phyloP scores from a whole-genome alignment of 495 filamentous ascomycete species.

The Bacidia gigantensis region DNA sequence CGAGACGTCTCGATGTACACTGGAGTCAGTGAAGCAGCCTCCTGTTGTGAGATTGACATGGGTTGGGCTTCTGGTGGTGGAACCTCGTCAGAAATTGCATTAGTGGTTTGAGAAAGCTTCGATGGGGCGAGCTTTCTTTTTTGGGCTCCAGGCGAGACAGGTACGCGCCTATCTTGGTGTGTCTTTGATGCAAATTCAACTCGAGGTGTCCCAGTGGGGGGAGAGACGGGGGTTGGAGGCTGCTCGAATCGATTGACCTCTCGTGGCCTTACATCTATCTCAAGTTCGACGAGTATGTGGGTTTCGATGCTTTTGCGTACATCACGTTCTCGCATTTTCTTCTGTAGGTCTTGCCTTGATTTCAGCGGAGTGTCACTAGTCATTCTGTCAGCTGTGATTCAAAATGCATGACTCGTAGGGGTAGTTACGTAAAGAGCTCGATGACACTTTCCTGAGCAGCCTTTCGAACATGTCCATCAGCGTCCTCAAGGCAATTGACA shows the following conservation, averaged over 20 bases:
- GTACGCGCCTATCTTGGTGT: background rate
- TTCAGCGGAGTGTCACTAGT: slow-evolving; percentile 50
- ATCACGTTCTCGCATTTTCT: slow-evolving; percentile 59
- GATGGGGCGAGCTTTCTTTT: background rate
- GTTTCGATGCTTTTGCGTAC: slow-evolving; percentile 74
- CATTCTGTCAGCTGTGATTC: background rate
- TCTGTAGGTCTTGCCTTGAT: slow-evolving; percentile 80
- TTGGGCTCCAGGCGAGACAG: background rate
- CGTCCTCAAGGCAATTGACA: slow-evolving; percentile 77
- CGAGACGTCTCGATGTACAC: slow-evolving; percentile 63
- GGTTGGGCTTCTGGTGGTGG: slow-evolving; percentile 24
- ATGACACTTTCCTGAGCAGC: slow-evolving; percentile 67
- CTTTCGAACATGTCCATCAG: slow-evolving; percentile 74
- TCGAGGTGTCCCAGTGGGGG: slow-evolving; percentile 25
- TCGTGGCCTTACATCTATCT: slow-evolving; percentile 27
- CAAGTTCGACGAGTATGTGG: slow-evolving; percentile 62
- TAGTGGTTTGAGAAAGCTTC: slow-evolving; percentile 22
- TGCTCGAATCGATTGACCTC: slow-evolving; percentile 12
- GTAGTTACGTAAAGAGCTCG: slow-evolving; percentile 63
- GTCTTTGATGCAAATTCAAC: slow-evolving; percentile 23
- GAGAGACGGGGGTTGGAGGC: background rate
- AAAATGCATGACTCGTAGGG: background rate
- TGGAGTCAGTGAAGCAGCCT: slow-evolving; percentile 59
- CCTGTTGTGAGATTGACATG: slow-evolving; percentile 36
- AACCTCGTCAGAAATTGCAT: background rate